phyloP scores from a whole-genome alignment of 805 yeast species.

The Ogataea corticis region DNA sequence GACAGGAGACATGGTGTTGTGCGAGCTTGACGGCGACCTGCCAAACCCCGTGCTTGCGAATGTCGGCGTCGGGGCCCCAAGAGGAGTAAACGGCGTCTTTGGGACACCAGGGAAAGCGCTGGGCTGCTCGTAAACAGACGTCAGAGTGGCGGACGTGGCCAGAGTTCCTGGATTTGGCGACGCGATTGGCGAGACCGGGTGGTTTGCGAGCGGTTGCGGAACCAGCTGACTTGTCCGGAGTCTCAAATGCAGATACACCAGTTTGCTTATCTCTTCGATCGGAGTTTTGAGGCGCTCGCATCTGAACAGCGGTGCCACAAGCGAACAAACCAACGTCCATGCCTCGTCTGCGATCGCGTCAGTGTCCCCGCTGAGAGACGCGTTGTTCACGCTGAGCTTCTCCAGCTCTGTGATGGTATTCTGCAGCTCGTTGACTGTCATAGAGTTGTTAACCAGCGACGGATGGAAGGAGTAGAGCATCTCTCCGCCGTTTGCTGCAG shows the following conservation, averaged over 20 bases:
- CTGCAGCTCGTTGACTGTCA: conserved; percentile 32
- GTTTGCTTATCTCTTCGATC: conserved; percentile 55
- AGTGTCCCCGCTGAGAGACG: conserved; percentile 34
- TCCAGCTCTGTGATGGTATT: conserved; percentile 35
- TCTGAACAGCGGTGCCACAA: conserved; percentile 47
- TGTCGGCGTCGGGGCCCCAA: conserved; percentile 26
- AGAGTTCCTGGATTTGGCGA: conserved; percentile 7
- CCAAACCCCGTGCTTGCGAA: conserved; percentile 16
- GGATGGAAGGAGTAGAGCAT: conserved; percentile 40
- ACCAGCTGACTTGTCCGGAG: conserved; percentile 21
- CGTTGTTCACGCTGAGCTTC: conserved; percentile 26
- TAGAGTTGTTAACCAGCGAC: conserved; percentile 23
- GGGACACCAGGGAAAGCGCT: background rate
- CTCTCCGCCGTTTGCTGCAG: conserved; percentile 33
- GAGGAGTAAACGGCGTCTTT: conserved; percentile 20
- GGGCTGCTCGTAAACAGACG: no score
- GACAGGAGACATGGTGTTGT: conserved; percentile 20
- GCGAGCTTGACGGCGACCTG: conserved; percentile 22
- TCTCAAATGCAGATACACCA: conserved; percentile 40
- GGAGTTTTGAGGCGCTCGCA: conserved; percentile 52
- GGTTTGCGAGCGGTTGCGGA: conserved; percentile 2
- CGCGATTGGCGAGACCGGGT: conserved; percentile 12
- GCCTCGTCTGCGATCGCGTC: conserved; percentile 48
- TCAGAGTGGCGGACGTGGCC: conserved; percentile 1
- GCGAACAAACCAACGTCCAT: conserved; percentile 46